phyloP scores from a whole-genome alignment of 75 land plant genomes.

The Azolla pinnata region DNA sequence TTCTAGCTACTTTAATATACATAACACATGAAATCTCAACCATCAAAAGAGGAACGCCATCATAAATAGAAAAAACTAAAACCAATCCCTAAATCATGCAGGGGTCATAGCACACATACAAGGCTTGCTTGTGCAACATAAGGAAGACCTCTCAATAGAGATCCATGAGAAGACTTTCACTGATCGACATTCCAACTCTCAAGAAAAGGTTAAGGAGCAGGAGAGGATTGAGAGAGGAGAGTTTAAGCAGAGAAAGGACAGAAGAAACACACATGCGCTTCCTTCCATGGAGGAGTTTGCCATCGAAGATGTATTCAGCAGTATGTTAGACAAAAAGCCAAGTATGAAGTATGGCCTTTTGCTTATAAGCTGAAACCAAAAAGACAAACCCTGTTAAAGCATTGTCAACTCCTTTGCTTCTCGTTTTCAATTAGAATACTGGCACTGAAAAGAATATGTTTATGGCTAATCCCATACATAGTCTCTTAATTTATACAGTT shows the following conservation, averaged over 20 bases:
- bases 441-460: neutral
- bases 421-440: neutral
- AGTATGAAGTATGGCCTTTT: constrained; percentile 15
- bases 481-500: neutral
- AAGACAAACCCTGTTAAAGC: constrained; percentile 5
- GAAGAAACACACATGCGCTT: constrained; percentile 88
- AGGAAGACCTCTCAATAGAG: neutral
- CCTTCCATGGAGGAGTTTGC: constrained; percentile 76
- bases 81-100: too few species aligned
- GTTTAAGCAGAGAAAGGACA: constrained; percentile 24
- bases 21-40: too few species aligned
- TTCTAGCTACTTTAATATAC: too few species aligned
- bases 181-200: neutral
- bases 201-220: constrained; percentile 13
- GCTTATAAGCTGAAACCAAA: neutral
- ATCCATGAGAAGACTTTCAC: neutral
- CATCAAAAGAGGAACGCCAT: too few species aligned
- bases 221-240: constrained; percentile 31
- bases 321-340: constrained; percentile 49
- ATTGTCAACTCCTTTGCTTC: neutral
- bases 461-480: neutral
- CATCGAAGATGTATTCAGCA: constrained; percentile 66
- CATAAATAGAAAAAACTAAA: too few species aligned
- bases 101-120: too few species aligned
- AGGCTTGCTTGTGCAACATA: too few species aligned